Evolutionary conservation across 495 filamentous ascomycete genomes (phyloP).

Genomic region (Neurospora hispaniola): DNA sequence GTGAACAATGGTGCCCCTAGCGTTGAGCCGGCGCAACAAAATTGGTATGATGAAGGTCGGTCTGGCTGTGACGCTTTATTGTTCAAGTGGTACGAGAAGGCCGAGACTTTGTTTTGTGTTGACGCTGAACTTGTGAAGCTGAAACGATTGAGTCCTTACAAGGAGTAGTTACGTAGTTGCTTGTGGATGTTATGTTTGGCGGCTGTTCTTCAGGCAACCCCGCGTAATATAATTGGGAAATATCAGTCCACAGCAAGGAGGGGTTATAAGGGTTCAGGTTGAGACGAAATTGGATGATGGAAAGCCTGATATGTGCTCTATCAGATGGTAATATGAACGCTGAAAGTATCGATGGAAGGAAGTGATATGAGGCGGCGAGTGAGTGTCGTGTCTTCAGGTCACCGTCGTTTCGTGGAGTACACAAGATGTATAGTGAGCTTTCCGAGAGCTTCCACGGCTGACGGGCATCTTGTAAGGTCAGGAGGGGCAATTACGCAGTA

Average conservation of each 20-base stretch:
- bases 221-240: not conserved
- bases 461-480: conserved; percentile 1
- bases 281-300: not conserved
- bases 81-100: not conserved
- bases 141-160: not conserved
- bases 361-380: not conserved
- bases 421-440: conserved; percentile 1
- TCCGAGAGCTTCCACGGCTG: conserved; percentile 9
- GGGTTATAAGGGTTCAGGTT: not conserved
- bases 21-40: not conserved
- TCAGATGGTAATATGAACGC: not conserved
- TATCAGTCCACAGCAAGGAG: not conserved
- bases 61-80: not conserved
- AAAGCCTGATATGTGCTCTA: not conserved
- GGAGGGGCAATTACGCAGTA: conserved; percentile 10
- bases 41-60: not conserved
- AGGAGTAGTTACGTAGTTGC: not conserved
- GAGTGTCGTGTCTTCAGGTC: not conserved
- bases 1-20: not conserved
- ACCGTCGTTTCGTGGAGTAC: not conserved
- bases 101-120: not conserved
- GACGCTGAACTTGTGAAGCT: not conserved
- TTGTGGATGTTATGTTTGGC: not conserved
- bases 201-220: not conserved
- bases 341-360: not conserved